Evolutionary conservation across 352 stramenopile genomes (phyloP).

Genomic region (Phytophthora tubulina): DNA sequence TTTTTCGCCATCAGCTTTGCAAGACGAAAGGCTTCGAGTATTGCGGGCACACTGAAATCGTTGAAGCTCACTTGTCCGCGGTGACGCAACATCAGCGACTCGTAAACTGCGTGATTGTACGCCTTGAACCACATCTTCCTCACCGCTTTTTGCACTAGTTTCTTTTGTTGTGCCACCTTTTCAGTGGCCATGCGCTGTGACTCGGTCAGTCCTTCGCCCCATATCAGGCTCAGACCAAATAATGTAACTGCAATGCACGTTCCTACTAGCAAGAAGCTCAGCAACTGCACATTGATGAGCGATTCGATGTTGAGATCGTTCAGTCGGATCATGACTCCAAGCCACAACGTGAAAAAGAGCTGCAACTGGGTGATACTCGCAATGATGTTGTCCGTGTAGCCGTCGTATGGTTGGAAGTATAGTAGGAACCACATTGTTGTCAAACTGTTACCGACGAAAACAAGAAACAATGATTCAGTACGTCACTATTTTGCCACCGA

Average conservation of each 20-base stretch:
- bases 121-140: constrained; percentile 55
- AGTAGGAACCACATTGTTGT: constrained; percentile 83
- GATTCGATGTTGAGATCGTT: constrained; percentile 70
- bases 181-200: constrained; percentile 53
- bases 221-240: constrained; percentile 70
- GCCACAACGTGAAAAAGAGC: constrained; percentile 85
- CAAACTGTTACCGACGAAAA: constrained; percentile 37
- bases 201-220: constrained; percentile 61
- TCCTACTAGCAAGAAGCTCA: constrained; percentile 72
- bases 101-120: constrained; percentile 70
- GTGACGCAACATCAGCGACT: constrained; percentile 52
- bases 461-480: not conserved
- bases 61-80: constrained; percentile 51
- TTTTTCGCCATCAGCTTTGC: constrained; percentile 27
- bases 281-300: constrained; percentile 68
- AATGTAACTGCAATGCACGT: constrained; percentile 71
- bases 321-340: constrained; percentile 79
- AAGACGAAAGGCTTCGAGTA: constrained; percentile 64
- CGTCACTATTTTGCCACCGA: no score
- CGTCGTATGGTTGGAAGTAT: constrained; percentile 80
- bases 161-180: constrained; percentile 52
- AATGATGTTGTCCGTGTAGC: constrained; percentile 78
- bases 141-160: constrained; percentile 49
- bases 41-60: constrained; percentile 56
- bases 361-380: constrained; percentile 80